These are phyloP conservation scores for Fragaria vesca DNA, from an alignment of 306 rosid genomes.

Conservation along the genomic window DNA sequence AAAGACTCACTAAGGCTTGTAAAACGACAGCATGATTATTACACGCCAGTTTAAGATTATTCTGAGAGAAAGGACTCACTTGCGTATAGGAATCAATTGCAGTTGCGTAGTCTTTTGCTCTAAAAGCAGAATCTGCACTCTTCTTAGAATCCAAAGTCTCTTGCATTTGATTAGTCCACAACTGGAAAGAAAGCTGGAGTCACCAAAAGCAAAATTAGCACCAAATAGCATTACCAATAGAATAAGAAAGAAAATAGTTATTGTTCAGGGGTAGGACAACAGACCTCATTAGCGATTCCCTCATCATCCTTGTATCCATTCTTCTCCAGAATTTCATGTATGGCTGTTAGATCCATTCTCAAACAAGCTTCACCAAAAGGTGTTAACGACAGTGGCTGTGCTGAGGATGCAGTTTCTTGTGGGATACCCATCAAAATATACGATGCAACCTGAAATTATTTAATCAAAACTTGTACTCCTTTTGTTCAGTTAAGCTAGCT, in stretches of 20 bases:
- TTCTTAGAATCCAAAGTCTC: slow-evolving; percentile 86
- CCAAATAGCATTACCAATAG: not conserved
- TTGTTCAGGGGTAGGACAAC: not conserved
- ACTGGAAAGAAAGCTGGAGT: slow-evolving; percentile 91
- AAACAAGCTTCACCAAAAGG: slow-evolving; percentile 89
- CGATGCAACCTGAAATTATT: slow-evolving; percentile 63
- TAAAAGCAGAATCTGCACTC: slow-evolving; percentile 88
- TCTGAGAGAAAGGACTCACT: slow-evolving; percentile 44
- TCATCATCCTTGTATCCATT: slow-evolving; percentile 95
- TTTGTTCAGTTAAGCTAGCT: slow-evolving; percentile 5
- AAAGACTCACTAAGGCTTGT: not conserved
- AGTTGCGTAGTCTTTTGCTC: slow-evolving; percentile 71
- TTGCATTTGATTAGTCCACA: slow-evolving; percentile 97
- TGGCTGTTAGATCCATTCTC: slow-evolving; percentile 90
- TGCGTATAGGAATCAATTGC: slow-evolving; percentile 83
- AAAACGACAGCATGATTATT: not conserved
- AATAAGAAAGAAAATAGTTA: not conserved
- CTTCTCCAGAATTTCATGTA: slow-evolving; percentile 85
- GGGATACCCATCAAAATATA: slow-evolving; percentile 72
- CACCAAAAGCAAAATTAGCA: slow-evolving; percentile 30
- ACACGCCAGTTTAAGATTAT: not conserved
- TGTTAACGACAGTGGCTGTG: slow-evolving; percentile 65
- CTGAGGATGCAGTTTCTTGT: slow-evolving; percentile 54
- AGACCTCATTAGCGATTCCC: slow-evolving; percentile 94
- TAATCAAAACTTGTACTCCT: slow-evolving; percentile 51